These are phyloP conservation scores for Calycina herbarum DNA, from an alignment of 2,329 filamentous ascomycete species.

Conservation along the genomic window DNA sequence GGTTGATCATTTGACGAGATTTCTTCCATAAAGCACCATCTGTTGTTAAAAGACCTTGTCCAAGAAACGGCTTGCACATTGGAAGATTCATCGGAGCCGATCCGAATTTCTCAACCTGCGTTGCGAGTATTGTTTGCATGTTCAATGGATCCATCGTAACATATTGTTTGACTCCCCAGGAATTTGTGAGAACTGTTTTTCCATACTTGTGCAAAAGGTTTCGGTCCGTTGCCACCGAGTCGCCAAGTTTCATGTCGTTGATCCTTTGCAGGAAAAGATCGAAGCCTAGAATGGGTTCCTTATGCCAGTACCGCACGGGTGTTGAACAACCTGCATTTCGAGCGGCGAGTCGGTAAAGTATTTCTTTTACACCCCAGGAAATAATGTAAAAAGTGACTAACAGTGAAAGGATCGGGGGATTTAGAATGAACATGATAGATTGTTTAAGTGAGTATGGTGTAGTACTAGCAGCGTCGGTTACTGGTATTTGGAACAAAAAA, in stretches of 20 bases:
- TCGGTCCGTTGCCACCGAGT: conserved; percentile 9
- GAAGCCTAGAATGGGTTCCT: conserved; percentile 11
- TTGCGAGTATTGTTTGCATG: conserved; percentile 9
- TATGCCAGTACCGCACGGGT: conserved; percentile 8
- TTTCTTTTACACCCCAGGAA: conserved; percentile 5
- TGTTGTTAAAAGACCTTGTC: conserved; percentile 4
- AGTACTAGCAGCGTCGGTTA: no score
- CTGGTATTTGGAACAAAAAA: no score
- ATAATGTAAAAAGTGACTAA: conserved; percentile 2
- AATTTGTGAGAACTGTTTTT: conserved; percentile 9
- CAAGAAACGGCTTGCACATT: conserved; percentile 9
- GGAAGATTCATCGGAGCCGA: conserved; percentile 4
- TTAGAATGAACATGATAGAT: no score
- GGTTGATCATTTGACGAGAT: conserved; percentile 44
- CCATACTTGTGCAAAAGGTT: conserved; percentile 11
- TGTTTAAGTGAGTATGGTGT: no score
- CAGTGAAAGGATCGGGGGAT: no score
- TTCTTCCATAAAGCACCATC: conserved; percentile 7
- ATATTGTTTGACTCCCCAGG: conserved; percentile 12
- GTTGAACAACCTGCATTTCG: conserved; percentile 9
- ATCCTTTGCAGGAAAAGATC: conserved; percentile 8
- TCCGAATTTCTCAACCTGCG: conserved; percentile 11
- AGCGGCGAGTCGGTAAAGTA: conserved; percentile 3
- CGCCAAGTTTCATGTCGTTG: conserved; percentile 9
- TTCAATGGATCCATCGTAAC: conserved; percentile 7